phyloP scores from a whole-genome alignment of 805 yeast species.

The Aciculoconidium aculeatum region DNA sequence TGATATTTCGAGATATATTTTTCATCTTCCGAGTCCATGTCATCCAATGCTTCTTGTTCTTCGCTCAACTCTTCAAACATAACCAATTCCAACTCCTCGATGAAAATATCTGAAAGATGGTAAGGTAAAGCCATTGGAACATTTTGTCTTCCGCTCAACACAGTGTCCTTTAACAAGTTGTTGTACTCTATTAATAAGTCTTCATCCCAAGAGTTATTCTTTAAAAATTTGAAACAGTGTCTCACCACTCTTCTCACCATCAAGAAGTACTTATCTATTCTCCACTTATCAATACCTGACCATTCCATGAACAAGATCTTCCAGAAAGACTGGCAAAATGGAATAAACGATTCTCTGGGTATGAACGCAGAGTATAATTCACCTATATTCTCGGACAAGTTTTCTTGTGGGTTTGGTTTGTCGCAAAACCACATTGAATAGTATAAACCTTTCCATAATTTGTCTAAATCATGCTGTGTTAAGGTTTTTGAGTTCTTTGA shows the following conservation, averaged over 20 bases:
- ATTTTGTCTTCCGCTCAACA: constrained; percentile 53
- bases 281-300: constrained; percentile 75
- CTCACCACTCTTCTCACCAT: constrained; percentile 72
- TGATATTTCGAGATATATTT: constrained; percentile 26
- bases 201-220: constrained; percentile 49
- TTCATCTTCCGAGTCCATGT: constrained; percentile 24
- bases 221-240: constrained; percentile 55
- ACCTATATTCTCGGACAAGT: constrained; percentile 70
- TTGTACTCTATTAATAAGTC: constrained; percentile 42
- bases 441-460: constrained; percentile 94
- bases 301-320: constrained; percentile 71
- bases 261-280: constrained; percentile 82
- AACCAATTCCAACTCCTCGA: constrained; percentile 77
- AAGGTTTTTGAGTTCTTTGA: constrained; percentile 34
- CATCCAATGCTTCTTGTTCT: constrained; percentile 35
- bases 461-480: constrained; percentile 55
- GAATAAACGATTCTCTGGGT: constrained; percentile 36
- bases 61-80: constrained; percentile 45
- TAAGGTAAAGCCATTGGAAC: constrained; percentile 73
- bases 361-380: constrained; percentile 42
- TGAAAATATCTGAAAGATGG: constrained; percentile 76
- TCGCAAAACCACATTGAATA: constrained; percentile 97
- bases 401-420: constrained; percentile 86
- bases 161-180: constrained; percentile 35
- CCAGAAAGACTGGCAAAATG: constrained; percentile 78